Evolutionary conservation across 345 rosid species (phyloP).

Genomic region (Salix suchowensis): DNA sequence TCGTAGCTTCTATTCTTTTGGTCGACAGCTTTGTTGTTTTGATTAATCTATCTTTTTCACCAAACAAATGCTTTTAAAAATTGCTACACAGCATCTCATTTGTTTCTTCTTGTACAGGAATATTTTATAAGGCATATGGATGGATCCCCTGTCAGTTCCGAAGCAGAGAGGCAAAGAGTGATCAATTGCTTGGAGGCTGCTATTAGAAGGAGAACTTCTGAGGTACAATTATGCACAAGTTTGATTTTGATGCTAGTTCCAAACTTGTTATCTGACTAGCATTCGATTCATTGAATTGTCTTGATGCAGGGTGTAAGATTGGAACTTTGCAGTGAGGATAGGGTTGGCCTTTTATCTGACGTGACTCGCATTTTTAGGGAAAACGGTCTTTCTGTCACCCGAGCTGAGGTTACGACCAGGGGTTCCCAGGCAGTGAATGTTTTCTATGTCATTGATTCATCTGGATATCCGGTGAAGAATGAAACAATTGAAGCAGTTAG

Average conservation of each 20-base stretch:
- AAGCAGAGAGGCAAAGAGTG: slow-evolving; percentile 92
- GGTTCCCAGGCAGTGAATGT: slow-evolving; percentile 73
- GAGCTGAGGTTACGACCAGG: slow-evolving; percentile 86
- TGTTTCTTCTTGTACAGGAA: slow-evolving; percentile 44
- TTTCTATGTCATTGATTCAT: slow-evolving; percentile 75
- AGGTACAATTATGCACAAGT: slow-evolving; percentile 30
- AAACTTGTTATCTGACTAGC: not conserved
- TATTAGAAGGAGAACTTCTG: slow-evolving; percentile 66
- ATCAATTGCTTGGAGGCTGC: slow-evolving; percentile 93
- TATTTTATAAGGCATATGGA: slow-evolving; percentile 85
- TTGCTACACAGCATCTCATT: not conserved
- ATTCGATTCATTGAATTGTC: slow-evolving; percentile 1
- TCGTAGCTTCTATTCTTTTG: not conserved
- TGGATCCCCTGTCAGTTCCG: slow-evolving; percentile 85
- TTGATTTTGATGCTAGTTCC: slow-evolving; percentile 4
- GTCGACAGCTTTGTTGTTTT: too few species aligned
- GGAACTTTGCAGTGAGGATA: slow-evolving; percentile 72
- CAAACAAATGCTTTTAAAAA: not conserved
- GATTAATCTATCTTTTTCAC: not conserved
- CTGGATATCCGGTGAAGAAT: slow-evolving; percentile 62
- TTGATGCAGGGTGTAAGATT: slow-evolving; percentile 68
- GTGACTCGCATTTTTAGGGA: slow-evolving; percentile 93
- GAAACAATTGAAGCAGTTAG: slow-evolving; percentile 77
- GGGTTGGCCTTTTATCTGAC: slow-evolving; percentile 81
- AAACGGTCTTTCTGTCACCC: slow-evolving; percentile 73